A percentile compares a stretch with the other conserved stretches of the same genome.
phyloP scores from a whole-genome alignment of 1,284 basidiomycete genomes.

The Amylostereum areolatum region DNA sequence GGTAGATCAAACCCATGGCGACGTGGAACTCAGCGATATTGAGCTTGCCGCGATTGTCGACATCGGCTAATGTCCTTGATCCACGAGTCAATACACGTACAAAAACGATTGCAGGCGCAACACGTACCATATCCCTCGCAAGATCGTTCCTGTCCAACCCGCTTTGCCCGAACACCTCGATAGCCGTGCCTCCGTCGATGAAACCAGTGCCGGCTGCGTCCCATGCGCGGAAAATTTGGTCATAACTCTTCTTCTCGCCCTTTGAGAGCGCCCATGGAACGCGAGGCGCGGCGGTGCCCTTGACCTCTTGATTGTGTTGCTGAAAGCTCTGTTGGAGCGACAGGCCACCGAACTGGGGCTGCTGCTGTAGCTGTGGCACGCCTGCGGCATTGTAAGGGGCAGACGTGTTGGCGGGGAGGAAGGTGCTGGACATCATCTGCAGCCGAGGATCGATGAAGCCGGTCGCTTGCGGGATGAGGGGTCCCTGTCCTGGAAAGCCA shows the following conservation, averaged over 20 bases:
- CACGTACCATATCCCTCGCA: slow-evolving; percentile 86
- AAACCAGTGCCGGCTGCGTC: slow-evolving; percentile 82
- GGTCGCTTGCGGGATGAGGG: slow-evolving; percentile 71
- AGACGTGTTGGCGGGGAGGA: slow-evolving; percentile 73
- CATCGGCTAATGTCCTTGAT: slow-evolving; percentile 81
- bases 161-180: slow-evolving; percentile 94
- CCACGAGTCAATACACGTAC: slow-evolving; percentile 6
- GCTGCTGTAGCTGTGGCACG: slow-evolving; percentile 63
- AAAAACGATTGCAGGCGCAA: background rate
- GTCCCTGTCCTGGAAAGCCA: slow-evolving; percentile 44
- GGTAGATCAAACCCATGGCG: slow-evolving; percentile 97
- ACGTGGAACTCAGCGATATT: slow-evolving; percentile 98
- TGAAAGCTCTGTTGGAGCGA: slow-evolving; percentile 74
- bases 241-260: slow-evolving; percentile 95
- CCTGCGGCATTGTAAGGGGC: slow-evolving; percentile 57
- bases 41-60: slow-evolving; percentile 87
- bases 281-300: slow-evolving; percentile 66
- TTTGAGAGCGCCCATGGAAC: slow-evolving; percentile 88
- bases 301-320: slow-evolving; percentile 71
- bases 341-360: slow-evolving; percentile 44
- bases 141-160: slow-evolving; percentile 87
- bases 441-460: slow-evolving; percentile 82
- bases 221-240: slow-evolving; percentile 97
- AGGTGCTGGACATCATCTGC: slow-evolving; percentile 80
- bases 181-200: slow-evolving; percentile 81